Conservation (phyloP, 495 filamentous ascomycete species). For the Cryomyces minteri region DNA sequence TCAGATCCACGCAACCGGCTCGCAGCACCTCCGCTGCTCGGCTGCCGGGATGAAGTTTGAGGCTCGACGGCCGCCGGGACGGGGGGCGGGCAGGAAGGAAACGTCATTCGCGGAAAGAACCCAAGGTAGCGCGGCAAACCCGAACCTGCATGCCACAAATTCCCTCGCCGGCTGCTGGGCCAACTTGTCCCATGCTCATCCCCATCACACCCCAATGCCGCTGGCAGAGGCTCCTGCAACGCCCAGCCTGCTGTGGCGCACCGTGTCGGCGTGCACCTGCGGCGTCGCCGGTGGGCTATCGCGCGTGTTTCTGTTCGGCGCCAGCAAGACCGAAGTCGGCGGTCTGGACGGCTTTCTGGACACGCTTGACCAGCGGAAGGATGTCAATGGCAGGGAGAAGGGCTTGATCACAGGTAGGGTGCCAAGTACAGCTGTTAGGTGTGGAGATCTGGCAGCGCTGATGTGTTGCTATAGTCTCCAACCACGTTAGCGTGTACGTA, state of each 20-base stretch:
- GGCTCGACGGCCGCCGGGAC: too few relatives aligned
- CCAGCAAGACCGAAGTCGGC: conserved; percentile 33
- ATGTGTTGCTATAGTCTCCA: conserved; percentile 48
- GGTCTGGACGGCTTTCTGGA: conserved; percentile 60
- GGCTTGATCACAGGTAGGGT: conserved; percentile 69
- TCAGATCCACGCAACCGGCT: too few relatives aligned
- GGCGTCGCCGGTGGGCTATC: conserved; percentile 16
- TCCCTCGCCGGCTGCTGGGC: too few relatives aligned
- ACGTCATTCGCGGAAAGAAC: too few relatives aligned
- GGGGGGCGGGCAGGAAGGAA: too few relatives aligned
- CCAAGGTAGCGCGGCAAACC: too few relatives aligned
- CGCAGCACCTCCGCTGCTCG: too few relatives aligned
- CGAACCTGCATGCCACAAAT: too few relatives aligned
- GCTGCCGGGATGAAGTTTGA: too few relatives aligned
- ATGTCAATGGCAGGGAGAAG: conserved; percentile 46
- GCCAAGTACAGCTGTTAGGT: conserved; percentile 1
- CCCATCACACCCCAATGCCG: neutral
- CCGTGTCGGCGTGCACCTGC: conserved; percentile 14
- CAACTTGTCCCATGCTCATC: too few relatives aligned
- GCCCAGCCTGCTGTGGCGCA: conserved; percentile 4
- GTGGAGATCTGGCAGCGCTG: neutral
- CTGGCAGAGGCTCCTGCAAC: neutral
- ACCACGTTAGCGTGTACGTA: conserved; percentile 92
- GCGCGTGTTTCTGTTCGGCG: conserved; percentile 16
- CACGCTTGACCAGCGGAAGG: conserved; percentile 51